A percentile compares a stretch with the other conserved stretches of the same genome.
These are phyloP conservation scores for Pholiota microspora DNA, from an alignment of 768 basidiomycete species.

Conservation along the genomic window DNA sequence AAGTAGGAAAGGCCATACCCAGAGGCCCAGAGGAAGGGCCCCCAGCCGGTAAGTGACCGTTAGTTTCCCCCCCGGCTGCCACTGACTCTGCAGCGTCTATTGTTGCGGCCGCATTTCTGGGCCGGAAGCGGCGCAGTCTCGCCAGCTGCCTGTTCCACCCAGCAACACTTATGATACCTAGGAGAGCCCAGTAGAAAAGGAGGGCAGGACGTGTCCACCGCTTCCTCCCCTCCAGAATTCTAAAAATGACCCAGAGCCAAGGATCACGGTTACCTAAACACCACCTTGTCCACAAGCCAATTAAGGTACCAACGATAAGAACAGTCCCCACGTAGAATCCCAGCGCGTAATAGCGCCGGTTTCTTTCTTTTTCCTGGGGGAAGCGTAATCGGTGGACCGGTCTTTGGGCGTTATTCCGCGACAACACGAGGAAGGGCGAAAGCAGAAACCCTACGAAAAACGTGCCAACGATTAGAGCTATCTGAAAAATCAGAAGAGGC, in stretches of 20 bases:
- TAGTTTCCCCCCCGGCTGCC: not conserved
- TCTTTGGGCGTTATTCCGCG: conserved; percentile 86
- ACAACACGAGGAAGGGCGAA: conserved; percentile 90
- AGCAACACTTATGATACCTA: conserved; percentile 83
- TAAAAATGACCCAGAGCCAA: conserved; percentile 82
- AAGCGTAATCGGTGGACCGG: conserved; percentile 79
- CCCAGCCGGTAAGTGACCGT: conserved; percentile 3
- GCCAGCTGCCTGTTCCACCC: conserved; percentile 94
- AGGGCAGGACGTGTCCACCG: conserved; percentile 80
- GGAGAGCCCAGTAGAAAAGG: conserved; percentile 79
- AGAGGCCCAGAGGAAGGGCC: conserved; percentile 23
- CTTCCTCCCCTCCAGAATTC: conserved; percentile 70
- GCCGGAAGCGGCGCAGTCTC: conserved; percentile 66
- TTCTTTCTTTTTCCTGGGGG: conserved; percentile 80
- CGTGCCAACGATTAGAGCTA: conserved; percentile 90
- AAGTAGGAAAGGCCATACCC: conserved; percentile 44
- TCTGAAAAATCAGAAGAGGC: conserved; percentile 87
- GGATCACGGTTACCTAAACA: conserved; percentile 79
- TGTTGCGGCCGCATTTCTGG: conserved; percentile 32
- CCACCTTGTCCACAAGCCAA: conserved; percentile 94
- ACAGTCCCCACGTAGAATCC: conserved; percentile 80
- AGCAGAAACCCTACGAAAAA: conserved; percentile 91
- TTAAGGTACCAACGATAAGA: conserved; percentile 75
- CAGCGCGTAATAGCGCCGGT: conserved; percentile 79
- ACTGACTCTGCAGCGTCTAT: conserved; percentile 5